Evolutionary conservation across 495 filamentous ascomycete genomes (phyloP).

Genomic region (Cenococcum geophilum): DNA sequence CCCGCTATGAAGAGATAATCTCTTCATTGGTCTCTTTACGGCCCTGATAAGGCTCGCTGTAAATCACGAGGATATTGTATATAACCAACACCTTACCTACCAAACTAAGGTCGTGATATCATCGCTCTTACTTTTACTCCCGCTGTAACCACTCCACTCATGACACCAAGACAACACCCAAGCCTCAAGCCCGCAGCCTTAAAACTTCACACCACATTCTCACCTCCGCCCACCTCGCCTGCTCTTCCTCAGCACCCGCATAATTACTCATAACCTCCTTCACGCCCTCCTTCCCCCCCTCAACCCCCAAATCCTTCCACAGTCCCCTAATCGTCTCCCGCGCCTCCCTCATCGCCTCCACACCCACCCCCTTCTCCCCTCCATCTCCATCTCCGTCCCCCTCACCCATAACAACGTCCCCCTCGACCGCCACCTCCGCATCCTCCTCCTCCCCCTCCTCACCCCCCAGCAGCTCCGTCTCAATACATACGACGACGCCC

Average conservation of each 20-base stretch:
- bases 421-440: background rate
- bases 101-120: too few species aligned
- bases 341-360: constrained; percentile 1
- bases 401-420: background rate
- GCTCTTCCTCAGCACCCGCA: background rate
- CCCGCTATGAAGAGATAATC: too few species aligned
- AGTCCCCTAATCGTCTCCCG: background rate
- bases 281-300: constrained; percentile 1
- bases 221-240: background rate
- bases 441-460: background rate
- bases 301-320: constrained; percentile 3
- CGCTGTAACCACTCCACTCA: too few species aligned
- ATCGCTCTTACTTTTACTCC: too few species aligned
- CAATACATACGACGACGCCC: background rate
- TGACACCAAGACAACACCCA: background rate
- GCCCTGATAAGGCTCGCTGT: too few species aligned
- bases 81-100: too few species aligned
- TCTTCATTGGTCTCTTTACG: too few species aligned
- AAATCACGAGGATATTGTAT: too few species aligned
- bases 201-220: constrained; percentile 4
- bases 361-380: too few species aligned
- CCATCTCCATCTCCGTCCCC: too few species aligned
- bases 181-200: constrained; percentile 1
- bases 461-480: background rate
- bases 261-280: background rate